Base-by-base conservation (phyloP, 441 rosid species). In the Cnidoscolus chayamansa region DNA sequence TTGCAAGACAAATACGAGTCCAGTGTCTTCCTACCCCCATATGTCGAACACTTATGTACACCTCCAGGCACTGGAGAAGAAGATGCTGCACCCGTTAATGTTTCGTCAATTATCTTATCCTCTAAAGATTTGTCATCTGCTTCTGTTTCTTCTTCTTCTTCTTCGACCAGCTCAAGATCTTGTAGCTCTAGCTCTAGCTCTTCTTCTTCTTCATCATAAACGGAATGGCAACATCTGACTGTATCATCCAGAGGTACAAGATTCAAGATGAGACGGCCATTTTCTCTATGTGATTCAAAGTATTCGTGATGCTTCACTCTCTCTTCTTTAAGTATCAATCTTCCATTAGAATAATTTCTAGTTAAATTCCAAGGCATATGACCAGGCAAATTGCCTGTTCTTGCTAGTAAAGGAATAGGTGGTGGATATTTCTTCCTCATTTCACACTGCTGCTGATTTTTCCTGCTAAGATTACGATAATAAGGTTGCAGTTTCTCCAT, bases 361-460 rank as follows among this genome's bases (percentile, higher is more conserved):
- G 68, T 76, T 35, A 84, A 63, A 61, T 69, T 66, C 84, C 86
- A 74, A 20, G 83, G 81, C 81, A 79, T 79, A n/a, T 72, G 81
- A 25, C 79, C 68, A 1, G 74, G 75, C 70, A 77, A 64, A 47
- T 81, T 78, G 12, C 76, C 83, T 0, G 81, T 81, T 37, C 76
- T 67, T 20, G 84, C 78, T 13, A 82, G 69, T 2, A 60, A 63
- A 7, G 81, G 79, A 47, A 86, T 80, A 5, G 80, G 58, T 0
- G 85, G 87, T n/a, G 90, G 87, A 45, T 67, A 83, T 45, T 66
- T 74, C 43, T 65, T 67, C 30, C 31, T 57, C 55, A 15, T 35
- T 25, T 47, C 63, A 5, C 32, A 0, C 25, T 7, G 35, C 4
- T 57, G 63, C 45, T 65, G 74, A 54, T 68, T 51, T 10, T 30